Percentiles rank a stretch among this genome's conserved stretches.
Evolutionary conservation across 805 yeast species (phyloP).

Genomic region (Wickerhamomyces subpelliculosus): DNA sequence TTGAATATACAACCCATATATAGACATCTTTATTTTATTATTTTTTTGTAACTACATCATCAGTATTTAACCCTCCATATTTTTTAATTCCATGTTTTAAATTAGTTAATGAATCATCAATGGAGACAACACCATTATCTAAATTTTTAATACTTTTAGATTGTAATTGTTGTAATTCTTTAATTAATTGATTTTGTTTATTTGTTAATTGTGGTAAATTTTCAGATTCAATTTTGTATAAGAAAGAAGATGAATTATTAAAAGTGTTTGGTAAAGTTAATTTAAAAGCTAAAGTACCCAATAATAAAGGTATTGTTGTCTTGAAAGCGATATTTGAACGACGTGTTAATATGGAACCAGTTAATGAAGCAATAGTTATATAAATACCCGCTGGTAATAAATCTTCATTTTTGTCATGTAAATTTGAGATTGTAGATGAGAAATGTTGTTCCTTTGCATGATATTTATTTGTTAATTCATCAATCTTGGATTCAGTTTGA

Average conservation of each 20-base stretch:
- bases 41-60: constrained; percentile 52
- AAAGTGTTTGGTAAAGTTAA: constrained; percentile 71
- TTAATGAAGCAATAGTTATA: constrained; percentile 56
- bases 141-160: constrained; percentile 23
- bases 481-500: constrained; percentile 31
- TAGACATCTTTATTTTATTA: constrained; percentile 8
- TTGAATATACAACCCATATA: constrained; percentile 1
- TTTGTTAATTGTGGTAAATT: constrained; percentile 57
- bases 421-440: constrained; percentile 51
- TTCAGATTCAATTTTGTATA: constrained; percentile 54
- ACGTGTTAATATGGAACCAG: constrained; percentile 71
- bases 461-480: constrained; percentile 42
- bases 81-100: constrained; percentile 27
- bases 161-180: constrained; percentile 38
- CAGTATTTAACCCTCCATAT: constrained; percentile 65
- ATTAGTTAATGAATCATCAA: constrained; percentile 1
- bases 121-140: too few species aligned
- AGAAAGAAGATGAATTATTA: constrained; percentile 46
- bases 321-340: constrained; percentile 52
- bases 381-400: constrained; percentile 67
- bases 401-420: constrained; percentile 62
- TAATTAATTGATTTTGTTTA: constrained; percentile 46
- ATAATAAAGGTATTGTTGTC: constrained; percentile 46
- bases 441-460: constrained; percentile 57
- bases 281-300: constrained; percentile 60